phyloP scores from a whole-genome alignment of 2,329 filamentous ascomycete species.

The Atkinsonella hypoxylon region DNA sequence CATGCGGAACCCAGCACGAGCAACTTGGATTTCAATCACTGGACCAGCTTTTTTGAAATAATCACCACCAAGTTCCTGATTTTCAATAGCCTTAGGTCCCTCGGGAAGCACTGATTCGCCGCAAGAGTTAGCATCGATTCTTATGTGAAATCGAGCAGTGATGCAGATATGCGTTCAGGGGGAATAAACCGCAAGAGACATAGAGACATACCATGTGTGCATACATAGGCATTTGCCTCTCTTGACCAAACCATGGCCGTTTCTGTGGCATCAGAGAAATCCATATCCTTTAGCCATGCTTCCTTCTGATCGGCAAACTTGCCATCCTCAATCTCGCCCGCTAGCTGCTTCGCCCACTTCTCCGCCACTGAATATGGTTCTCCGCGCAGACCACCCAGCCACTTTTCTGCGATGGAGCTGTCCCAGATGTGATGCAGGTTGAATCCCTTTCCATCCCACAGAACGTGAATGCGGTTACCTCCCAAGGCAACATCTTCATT shows the following conservation, averaged over 20 bases:
- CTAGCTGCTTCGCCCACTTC: constrained; percentile 45
- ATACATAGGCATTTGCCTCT: constrained; percentile 51
- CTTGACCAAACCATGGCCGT: constrained; percentile 53
- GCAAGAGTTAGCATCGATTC: no score
- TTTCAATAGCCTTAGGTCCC: constrained; percentile 43
- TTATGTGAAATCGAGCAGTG: background rate
- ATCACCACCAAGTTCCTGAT: constrained; percentile 46
- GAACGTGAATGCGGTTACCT: constrained; percentile 56
- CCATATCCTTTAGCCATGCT: constrained; percentile 45
- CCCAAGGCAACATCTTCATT: constrained; percentile 51
- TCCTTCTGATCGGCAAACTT: constrained; percentile 37
- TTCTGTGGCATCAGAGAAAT: constrained; percentile 38
- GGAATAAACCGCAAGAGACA: no score
- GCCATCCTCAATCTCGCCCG: constrained; percentile 40
- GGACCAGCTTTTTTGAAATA: constrained; percentile 55
- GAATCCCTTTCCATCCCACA: constrained; percentile 41
- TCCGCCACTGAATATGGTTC: constrained; percentile 37
- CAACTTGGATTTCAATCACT: constrained; percentile 54
- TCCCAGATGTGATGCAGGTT: constrained; percentile 70
- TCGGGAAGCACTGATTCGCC: constrained; percentile 42
- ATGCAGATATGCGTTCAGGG: background rate
- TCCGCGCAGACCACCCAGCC: constrained; percentile 43
- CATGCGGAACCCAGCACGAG: constrained; percentile 56
- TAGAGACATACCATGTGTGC: constrained; percentile 39
- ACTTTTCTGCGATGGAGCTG: constrained; percentile 53